Evolutionary conservation across 441 rosid species (phyloP).

Genomic region (Raphanus hybrid): DNA sequence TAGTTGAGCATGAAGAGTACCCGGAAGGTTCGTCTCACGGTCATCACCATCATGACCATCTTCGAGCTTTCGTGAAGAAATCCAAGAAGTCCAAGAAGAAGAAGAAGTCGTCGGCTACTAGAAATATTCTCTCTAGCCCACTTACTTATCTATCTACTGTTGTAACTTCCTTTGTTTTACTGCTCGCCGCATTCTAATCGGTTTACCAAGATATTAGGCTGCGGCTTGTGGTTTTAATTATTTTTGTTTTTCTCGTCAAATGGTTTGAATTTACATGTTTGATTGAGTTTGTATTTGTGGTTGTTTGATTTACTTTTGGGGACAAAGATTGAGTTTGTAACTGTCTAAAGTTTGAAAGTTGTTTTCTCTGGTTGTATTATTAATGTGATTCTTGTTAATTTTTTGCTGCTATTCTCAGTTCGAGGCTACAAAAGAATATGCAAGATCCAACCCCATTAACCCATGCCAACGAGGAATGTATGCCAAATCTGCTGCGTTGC

Average conservation of each 20-base stretch:
- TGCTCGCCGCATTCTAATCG: constrained; percentile 37
- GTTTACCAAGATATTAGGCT: background rate
- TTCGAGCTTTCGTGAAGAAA: constrained; percentile 36
- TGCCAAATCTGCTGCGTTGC: background rate
- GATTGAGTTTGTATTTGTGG: constrained; percentile 3
- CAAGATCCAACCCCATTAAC: background rate
- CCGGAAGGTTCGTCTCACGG: constrained; percentile 12
- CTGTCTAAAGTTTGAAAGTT: background rate
- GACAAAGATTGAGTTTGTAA: constrained; percentile 1
- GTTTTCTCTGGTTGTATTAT: background rate
- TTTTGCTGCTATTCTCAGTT: background rate
- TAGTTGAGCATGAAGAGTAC: constrained; percentile 34
- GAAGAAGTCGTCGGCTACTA: constrained; percentile 38
- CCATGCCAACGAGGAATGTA: background rate
- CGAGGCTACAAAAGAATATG: background rate
- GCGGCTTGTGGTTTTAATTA: background rate
- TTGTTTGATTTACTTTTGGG: background rate
- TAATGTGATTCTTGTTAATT: background rate
- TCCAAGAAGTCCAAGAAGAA: constrained; percentile 21
- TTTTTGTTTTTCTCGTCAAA: background rate
- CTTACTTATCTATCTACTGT: constrained; percentile 21
- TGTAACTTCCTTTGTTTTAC: constrained; percentile 27
- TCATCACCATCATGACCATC: constrained; percentile 32
- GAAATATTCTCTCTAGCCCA: constrained; percentile 37
- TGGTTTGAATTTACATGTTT: constrained; percentile 25